Conservation (phyloP, 1,284 basidiomycete genomes). For the Puccinia coronata region DNA sequence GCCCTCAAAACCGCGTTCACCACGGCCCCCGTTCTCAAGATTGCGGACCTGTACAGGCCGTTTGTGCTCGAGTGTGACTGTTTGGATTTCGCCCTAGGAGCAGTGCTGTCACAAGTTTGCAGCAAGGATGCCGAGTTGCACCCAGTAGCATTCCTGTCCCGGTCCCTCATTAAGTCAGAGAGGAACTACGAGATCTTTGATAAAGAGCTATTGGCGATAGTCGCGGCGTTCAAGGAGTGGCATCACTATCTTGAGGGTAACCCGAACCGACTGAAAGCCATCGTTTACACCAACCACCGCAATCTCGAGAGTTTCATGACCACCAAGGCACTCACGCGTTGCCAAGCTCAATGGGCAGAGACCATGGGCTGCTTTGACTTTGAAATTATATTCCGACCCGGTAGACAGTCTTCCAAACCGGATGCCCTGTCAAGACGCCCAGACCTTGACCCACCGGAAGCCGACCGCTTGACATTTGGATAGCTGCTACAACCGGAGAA, state of each 20-base stretch:
- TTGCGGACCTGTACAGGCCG: not conserved
- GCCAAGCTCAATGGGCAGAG: too few relatives aligned
- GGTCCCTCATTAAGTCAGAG: not conserved
- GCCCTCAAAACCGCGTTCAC: too few relatives aligned
- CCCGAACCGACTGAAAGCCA: too few relatives aligned
- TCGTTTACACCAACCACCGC: too few relatives aligned
- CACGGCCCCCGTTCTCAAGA: too few relatives aligned
- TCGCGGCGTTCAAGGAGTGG: not conserved
- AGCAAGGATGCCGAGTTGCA: not conserved
- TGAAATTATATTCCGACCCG: not conserved
- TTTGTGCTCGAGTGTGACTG: slow-evolving; percentile 34
- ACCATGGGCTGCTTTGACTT: too few relatives aligned
- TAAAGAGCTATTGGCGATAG: slow-evolving; percentile 1
- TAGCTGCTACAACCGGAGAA: not conserved
- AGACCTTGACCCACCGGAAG: too few relatives aligned
- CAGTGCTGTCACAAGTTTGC: not conserved
- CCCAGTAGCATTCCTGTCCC: not conserved
- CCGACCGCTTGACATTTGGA: not conserved
- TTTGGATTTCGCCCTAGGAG: too few relatives aligned
- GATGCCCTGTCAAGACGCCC: not conserved
- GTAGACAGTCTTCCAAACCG: not conserved
- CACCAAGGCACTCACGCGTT: not conserved
- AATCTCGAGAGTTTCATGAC: too few relatives aligned
- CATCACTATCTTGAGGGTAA: not conserved
- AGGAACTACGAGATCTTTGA: slow-evolving; percentile 30